Evolutionary conservation across 106 monocot species (phyloP).

Genomic region (Amphibolis antarctica): DNA sequence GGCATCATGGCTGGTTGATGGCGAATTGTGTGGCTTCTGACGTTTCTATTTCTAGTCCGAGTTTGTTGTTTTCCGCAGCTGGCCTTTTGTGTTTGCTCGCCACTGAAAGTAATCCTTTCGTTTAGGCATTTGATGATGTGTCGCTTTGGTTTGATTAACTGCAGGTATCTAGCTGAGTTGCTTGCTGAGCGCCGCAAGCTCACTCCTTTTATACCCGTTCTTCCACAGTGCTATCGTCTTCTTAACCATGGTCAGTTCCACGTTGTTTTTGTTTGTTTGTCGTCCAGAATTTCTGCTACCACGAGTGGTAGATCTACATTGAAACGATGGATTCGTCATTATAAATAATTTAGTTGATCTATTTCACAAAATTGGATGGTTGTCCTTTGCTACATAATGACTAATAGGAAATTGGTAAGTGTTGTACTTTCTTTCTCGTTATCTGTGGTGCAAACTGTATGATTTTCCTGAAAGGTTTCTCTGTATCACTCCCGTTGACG

Average conservation of each 20-base stretch:
- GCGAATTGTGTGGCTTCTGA: neutral
- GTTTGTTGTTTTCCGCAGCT: no score
- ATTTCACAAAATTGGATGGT: neutral
- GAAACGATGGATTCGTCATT: neutral
- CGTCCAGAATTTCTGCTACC: neutral
- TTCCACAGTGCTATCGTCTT: conserved; percentile 62
- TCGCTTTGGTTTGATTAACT: neutral
- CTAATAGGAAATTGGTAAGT: no score
- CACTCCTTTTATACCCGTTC: conserved; percentile 60
- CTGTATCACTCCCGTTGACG: no score
- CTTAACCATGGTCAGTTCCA: conserved; percentile 69
- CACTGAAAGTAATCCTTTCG: no score
- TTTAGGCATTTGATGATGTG: no score
- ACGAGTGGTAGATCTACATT: neutral
- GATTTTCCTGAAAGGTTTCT: no score
- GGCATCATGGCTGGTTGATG: neutral
- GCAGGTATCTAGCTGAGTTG: conserved; percentile 76
- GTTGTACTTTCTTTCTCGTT: no score
- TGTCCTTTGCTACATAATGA: neutral
- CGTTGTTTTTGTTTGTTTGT: neutral
- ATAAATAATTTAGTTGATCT: neutral
- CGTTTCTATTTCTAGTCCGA: neutral
- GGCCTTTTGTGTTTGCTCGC: neutral
- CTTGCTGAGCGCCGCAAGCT: conserved; percentile 76
- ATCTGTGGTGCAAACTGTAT: no score